Base-by-base conservation (phyloP, 2,329 filamentous ascomycete species). In the Pseudogymnoascus sp. region DNA sequence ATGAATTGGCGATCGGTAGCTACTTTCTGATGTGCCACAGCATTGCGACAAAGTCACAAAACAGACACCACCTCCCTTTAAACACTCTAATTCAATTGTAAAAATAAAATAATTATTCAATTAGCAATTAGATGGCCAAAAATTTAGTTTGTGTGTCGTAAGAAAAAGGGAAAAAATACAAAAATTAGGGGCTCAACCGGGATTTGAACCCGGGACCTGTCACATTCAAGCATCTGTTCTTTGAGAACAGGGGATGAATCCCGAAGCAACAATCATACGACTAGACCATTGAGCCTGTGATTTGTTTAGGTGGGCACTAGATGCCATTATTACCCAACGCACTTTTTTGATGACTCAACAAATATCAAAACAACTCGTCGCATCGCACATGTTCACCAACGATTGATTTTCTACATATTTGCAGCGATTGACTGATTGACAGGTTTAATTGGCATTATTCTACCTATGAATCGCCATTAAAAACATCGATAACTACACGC, bases 401-500 rank as follows among this genome's bases (percentile, higher is more conserved):
- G 16, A 55, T 33, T 16, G 5, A 5, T 18, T 25, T 28, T 55
- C 25, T 33, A 28, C 14, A 55, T 14, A 33, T 33, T 55, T 33
- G 23, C 4, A 55, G 5, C 9, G n/a, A 33, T 55, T 18, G n/a
- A 33, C 4, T 33, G 25, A 33, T 33, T 18, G 11, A 55, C 6
- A 21, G 33, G 14, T 55, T 55, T 33, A 12, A 55, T 55, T 55
- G 14, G 43, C 40, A 58, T 61, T 61, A 16, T 16, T 61, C 40
- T 7, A 45, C 7, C 28, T 61, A 45, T 18, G 21, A 31, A 61
- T 28, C 40, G 61, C 37, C 35, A 41, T 49, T 31, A 63, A 61
- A 64, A n/a, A 64, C 63, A 31, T 55, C 40, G 14, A 86, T 83
- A 70, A 84, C 87, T 21, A 97, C 79, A 59, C 83, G 79, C 67